phyloP scores from a whole-genome alignment of 1,284 basidiomycete species.

The Singerocomus rubriflavus region DNA sequence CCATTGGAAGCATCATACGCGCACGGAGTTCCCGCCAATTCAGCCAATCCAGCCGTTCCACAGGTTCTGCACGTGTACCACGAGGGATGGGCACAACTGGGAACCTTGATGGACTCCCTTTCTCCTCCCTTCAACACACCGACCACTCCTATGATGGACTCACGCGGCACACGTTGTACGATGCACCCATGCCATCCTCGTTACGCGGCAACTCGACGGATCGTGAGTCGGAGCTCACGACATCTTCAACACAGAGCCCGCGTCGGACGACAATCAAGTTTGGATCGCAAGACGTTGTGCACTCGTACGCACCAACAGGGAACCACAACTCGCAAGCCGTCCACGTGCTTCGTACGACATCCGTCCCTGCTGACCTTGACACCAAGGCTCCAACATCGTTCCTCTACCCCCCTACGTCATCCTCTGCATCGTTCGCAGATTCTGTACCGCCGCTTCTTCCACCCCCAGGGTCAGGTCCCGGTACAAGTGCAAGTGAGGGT shows the following conservation, averaged over 20 bases:
- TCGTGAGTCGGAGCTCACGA: slow-evolving; percentile 23
- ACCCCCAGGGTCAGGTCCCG: slow-evolving; percentile 12
- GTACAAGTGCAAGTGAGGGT: background rate
- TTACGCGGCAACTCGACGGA: slow-evolving; percentile 30
- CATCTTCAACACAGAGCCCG: slow-evolving; percentile 36
- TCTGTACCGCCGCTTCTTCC: slow-evolving; percentile 18
- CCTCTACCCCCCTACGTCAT: slow-evolving; percentile 26
- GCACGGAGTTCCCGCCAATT: slow-evolving; percentile 65
- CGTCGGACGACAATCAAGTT: slow-evolving; percentile 72
- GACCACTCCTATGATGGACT: slow-evolving; percentile 42
- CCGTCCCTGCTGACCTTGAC: slow-evolving; percentile 27
- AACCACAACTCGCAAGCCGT: slow-evolving; percentile 42
- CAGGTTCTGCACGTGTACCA: slow-evolving; percentile 27
- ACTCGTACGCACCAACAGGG: slow-evolving; percentile 60
- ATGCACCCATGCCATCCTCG: slow-evolving; percentile 56
- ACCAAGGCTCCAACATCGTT: slow-evolving; percentile 18
- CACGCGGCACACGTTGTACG: slow-evolving; percentile 77
- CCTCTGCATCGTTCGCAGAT: background rate
- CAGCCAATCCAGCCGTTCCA: slow-evolving; percentile 53
- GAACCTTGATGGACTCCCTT: slow-evolving; percentile 26
- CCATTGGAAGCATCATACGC: slow-evolving; percentile 86
- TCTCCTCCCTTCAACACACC: slow-evolving; percentile 20
- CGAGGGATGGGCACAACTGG: slow-evolving; percentile 30
- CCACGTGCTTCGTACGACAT: slow-evolving; percentile 43
- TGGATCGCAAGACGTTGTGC: slow-evolving; percentile 64